phyloP scores from a whole-genome alignment of 306 rosid genomes.

The Gastrolobium villosum region DNA sequence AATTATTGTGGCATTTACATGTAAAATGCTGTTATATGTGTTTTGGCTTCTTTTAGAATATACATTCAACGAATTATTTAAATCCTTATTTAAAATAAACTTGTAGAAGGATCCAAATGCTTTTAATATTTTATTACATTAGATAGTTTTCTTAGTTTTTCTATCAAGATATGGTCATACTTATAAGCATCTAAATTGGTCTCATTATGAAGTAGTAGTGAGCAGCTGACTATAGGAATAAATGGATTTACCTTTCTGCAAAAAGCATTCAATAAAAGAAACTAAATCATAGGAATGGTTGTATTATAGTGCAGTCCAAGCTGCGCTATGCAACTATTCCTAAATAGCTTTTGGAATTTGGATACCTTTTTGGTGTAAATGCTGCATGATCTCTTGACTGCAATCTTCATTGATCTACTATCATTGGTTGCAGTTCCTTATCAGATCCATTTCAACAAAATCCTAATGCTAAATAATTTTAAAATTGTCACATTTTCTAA shows the following conservation, averaged over 20 bases:
- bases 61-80: neutral
- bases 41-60: slow-evolving; percentile 16
- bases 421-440: neutral
- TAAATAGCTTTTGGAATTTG: neutral
- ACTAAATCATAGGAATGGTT: neutral
- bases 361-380: neutral
- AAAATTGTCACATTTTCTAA: neutral
- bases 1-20: neutral
- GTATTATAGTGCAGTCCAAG: neutral
- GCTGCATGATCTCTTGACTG: slow-evolving; percentile 17
- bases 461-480: neutral
- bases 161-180: neutral
- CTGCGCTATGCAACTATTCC: neutral
- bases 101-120: neutral
- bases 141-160: slow-evolving; percentile 1
- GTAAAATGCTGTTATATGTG: neutral
- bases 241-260: slow-evolving; percentile 5
- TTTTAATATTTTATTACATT: neutral
- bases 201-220: neutral
- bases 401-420: slow-evolving; percentile 12
- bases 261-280: neutral
- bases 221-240: neutral
- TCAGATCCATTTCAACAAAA: neutral
- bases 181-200: neutral
- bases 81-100: slow-evolving; percentile 19